Evolutionary conservation across 108 stramenopile species (phyloP), one percentile per base, ranked within the genome.

Genomic region (Skeletonema marinoi): DNA sequence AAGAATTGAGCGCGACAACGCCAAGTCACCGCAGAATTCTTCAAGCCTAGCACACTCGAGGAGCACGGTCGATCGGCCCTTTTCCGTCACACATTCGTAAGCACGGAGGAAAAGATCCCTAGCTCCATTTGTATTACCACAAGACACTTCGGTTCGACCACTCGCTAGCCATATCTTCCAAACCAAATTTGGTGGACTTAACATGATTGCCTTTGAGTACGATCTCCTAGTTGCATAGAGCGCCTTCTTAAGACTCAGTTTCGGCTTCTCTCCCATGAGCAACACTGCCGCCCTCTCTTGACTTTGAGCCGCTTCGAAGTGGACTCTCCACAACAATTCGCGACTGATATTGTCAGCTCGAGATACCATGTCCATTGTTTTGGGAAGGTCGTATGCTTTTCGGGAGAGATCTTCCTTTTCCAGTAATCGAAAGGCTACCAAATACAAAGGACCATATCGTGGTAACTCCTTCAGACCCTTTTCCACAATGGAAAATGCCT

Each of bases 141-240:
- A 89, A 16, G 87, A 88, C 25, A 98, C 87, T 83, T 99, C 98
- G 83, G 96, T 97, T 71, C 97, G 87, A 14, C 97, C 98, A 32
- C 96, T 95, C 9, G 97, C 96, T 36, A 98, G 83, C 97, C 97
- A 98, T 44, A 97, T 91, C 72, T 98, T 97, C 98, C 98, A 98
- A 21, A 90, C 78, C 31, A 98, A 77, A 77, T 98, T 99, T 1
- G 78, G 83, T 41, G 97, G 98, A 65, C 98, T 98, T 5, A 90
- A 75, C 39, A 93, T 67, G 31, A 94, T 88, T 8, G 97, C 93
- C 73, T 97, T 87, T 5, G 89, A 93, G 81, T 97, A 94, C 7
- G 74, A 68, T 54, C 60, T 78, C 41, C 85, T 85, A 56, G 74
- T 96, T 33, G 46, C 81, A 66, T 65, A 78, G 25, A 86, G 78